These are phyloP conservation scores for Theobroma grandiflorum DNA, from an alignment of 441 rosid genomes.

Conservation along the genomic window DNA sequence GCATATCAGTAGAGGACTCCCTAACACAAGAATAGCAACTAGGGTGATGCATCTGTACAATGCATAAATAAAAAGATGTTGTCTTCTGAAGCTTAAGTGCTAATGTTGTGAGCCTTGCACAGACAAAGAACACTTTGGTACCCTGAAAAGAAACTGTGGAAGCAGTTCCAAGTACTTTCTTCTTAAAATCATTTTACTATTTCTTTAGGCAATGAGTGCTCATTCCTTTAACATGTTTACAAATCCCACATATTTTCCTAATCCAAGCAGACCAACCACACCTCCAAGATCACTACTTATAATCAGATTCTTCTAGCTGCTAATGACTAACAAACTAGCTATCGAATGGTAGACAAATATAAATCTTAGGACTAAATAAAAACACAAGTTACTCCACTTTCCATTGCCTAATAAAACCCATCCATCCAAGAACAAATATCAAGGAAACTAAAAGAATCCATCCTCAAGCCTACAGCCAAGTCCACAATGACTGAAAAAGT, in stretches of 20 bases:
- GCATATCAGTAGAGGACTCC: background rate
- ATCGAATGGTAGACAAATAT: background rate
- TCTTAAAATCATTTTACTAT: background rate
- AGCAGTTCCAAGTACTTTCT: background rate
- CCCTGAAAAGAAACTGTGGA: background rate
- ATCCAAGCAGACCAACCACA: background rate
- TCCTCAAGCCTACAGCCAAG: background rate
- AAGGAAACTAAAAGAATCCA: background rate
- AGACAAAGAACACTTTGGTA: background rate
- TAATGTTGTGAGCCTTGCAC: background rate
- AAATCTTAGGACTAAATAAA: background rate
- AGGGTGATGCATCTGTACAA: background rate
- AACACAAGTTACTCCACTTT: background rate
- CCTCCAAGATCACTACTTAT: background rate
- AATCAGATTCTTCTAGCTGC: background rate
- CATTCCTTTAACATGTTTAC: background rate
- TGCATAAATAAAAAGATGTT: background rate
- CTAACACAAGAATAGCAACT: background rate
- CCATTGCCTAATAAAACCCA: background rate
- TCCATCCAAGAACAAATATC: background rate
- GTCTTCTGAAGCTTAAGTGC: background rate
- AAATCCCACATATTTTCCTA: background rate
- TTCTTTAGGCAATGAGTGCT: background rate
- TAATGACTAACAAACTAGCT: background rate
- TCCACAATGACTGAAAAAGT: background rate